Evolutionary conservation across 495 filamentous ascomycete genomes (phyloP).

Genomic region (Penicillium herquei): DNA sequence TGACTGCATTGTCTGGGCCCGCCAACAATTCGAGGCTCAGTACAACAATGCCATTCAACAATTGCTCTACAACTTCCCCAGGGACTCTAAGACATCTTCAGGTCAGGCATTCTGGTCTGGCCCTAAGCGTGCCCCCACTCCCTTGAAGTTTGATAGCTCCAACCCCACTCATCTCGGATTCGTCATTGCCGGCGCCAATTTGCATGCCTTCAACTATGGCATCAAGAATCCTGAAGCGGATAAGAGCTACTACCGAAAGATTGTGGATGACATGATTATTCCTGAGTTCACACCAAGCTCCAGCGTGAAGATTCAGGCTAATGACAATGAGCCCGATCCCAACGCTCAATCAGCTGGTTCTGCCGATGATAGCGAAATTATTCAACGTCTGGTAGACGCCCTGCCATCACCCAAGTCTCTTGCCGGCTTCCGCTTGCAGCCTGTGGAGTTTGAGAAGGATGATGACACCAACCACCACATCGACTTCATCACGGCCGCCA

Average conservation of each 20-base stretch:
- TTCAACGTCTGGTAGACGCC: constrained; percentile 60
- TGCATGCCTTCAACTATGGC: constrained; percentile 97
- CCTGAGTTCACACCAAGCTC: constrained; percentile 93
- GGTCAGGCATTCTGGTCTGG: constrained; percentile 98
- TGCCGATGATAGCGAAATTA: constrained; percentile 68
- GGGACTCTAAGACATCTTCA: constrained; percentile 81
- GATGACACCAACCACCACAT: constrained; percentile 98
- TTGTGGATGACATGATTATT: constrained; percentile 90
- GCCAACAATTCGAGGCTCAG: constrained; percentile 90
- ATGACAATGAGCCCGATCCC: constrained; percentile 92
- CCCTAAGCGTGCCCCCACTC: constrained; percentile 93
- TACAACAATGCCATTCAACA: constrained; percentile 98
- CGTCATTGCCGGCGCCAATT: constrained; percentile 81
- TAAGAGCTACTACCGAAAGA: constrained; percentile 66
- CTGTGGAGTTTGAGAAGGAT: constrained; percentile 99
- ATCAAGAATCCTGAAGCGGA: constrained; percentile 73
- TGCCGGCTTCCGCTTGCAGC: constrained; percentile 79
- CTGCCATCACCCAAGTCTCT: constrained; percentile 78
- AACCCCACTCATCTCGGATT: constrained; percentile 86
- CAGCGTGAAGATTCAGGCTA: constrained; percentile 93
- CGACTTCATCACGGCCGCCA: constrained; percentile 97
- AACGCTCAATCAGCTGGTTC: constrained; percentile 60
- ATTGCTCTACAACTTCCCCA: constrained; percentile 95
- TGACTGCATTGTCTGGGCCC: constrained; percentile 93
- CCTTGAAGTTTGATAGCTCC: constrained; percentile 79